These are phyloP conservation scores for Flaveria floridana DNA, from an alignment of 140 eudicot species.

Conservation along the genomic window DNA sequence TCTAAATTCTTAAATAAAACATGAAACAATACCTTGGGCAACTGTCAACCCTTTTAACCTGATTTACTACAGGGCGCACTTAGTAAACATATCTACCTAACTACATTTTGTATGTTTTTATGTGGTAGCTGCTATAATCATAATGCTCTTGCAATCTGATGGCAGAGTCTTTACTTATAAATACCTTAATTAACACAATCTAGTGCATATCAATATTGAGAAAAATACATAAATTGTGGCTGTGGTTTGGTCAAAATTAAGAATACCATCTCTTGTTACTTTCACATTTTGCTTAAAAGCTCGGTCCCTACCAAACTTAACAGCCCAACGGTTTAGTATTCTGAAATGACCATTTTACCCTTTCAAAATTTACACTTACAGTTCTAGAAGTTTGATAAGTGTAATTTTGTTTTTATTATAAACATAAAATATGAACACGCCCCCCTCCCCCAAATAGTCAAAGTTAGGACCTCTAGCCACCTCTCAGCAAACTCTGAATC, in stretches of 20 bases:
- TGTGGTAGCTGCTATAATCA: conserved; percentile 16
- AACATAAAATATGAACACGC: too few species aligned
- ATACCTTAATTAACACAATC: not conserved
- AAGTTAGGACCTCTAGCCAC: too few species aligned
- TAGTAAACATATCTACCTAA: not conserved
- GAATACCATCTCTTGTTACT: not conserved
- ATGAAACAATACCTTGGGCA: not conserved
- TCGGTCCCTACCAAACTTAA: not conserved
- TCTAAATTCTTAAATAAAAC: not conserved
- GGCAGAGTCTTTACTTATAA: not conserved
- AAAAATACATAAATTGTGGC: not conserved
- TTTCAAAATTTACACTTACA: not conserved
- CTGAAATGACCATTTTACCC: not conserved
- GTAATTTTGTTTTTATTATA: too few species aligned
- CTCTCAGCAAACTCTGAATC: too few species aligned
- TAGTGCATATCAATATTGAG: not conserved
- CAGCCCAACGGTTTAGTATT: not conserved
- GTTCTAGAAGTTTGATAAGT: not conserved
- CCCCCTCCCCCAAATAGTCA: too few species aligned
- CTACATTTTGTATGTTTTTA: not conserved
- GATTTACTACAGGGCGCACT: not conserved
- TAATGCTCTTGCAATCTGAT: conserved; percentile 8
- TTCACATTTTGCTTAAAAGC: not conserved
- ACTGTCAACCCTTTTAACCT: not conserved
- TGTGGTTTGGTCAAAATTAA: not conserved